A percentile compares a stretch with the other conserved stretches of the same genome.
phyloP scores from a whole-genome alignment of 495 filamentous ascomycete genomes.

The Penicillium parvum region DNA sequence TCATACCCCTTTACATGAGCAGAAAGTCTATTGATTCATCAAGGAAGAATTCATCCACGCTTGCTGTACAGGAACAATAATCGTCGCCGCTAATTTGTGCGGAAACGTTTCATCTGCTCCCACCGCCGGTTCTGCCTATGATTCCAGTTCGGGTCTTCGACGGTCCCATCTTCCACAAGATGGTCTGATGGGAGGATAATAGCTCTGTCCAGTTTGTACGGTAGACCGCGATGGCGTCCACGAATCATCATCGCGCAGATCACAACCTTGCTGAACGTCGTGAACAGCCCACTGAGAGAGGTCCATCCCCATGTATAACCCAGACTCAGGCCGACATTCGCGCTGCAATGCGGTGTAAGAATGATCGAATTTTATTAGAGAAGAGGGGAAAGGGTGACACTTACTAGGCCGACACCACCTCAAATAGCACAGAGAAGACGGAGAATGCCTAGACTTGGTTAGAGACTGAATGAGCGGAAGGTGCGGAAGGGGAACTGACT shows the following conservation, averaged over 20 bases:
- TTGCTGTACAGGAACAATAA: too few relatives aligned
- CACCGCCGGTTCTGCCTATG: too few relatives aligned
- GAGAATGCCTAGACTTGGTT: constrained; percentile 16
- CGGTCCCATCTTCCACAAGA: too few relatives aligned
- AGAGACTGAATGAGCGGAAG: too few relatives aligned
- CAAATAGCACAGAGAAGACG: constrained; percentile 77
- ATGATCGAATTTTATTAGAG: constrained; percentile 12
- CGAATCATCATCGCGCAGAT: constrained; percentile 86
- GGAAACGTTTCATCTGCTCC: too few relatives aligned
- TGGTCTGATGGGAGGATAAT: constrained; percentile 75
- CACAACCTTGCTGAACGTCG: constrained; percentile 72
- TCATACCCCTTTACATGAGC: too few relatives aligned
- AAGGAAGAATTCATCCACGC: too few relatives aligned
- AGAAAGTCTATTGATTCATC: too few relatives aligned
- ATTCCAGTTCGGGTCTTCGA: too few relatives aligned
- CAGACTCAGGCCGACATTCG: constrained; percentile 81
- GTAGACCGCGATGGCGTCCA: constrained; percentile 82
- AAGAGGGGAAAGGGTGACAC: too few relatives aligned
- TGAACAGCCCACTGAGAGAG: constrained; percentile 72
- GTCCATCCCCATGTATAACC: constrained; percentile 68
- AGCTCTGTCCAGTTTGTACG: constrained; percentile 84
- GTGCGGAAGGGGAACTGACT: constrained; percentile 24
- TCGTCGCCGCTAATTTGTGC: too few relatives aligned
- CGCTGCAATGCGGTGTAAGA: constrained; percentile 40
- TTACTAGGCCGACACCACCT: constrained; percentile 75